Percentiles rank a stretch among this genome's conserved stretches.
Conservation (phyloP, 2,329 filamentous ascomycete species). For the Stagonosporopsis rhizophila region DNA sequence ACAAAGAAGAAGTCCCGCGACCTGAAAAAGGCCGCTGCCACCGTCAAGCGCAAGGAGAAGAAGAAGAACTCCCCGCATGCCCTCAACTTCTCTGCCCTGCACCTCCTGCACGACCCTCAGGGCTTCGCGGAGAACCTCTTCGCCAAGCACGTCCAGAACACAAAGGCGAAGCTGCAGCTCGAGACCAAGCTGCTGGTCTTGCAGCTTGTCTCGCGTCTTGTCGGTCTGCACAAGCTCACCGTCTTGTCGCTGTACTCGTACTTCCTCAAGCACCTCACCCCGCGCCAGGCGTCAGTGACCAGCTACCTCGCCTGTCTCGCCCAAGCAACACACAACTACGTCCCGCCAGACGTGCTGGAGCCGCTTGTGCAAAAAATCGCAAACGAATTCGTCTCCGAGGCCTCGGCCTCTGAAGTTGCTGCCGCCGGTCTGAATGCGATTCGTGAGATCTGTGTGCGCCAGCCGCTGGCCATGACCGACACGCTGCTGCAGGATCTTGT, state of each 20-base stretch:
- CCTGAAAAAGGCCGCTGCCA: conserved; percentile 81
- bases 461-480: conserved; percentile 95
- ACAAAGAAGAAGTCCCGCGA: conserved; percentile 83
- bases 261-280: conserved; percentile 89
- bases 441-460: conserved; percentile 88
- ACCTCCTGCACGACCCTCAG: conserved; percentile 92
- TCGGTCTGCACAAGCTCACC: conserved; percentile 91
- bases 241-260: conserved; percentile 93
- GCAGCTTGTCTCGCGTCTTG: conserved; percentile 87
- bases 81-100: conserved; percentile 94
- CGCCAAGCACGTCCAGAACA: conserved; percentile 86
- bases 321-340: conserved; percentile 87
- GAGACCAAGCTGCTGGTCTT: conserved; percentile 91
- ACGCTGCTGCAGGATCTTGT: conserved; percentile 95
- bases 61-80: conserved; percentile 88
- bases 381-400: conserved; percentile 97
- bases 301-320: conserved; percentile 92
- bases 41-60: conserved; percentile 78
- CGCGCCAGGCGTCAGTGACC: conserved; percentile 86
- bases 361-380: conserved; percentile 94
- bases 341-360: conserved; percentile 91
- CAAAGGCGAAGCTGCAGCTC: conserved; percentile 82
- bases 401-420: conserved; percentile 86
- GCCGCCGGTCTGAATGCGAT: conserved; percentile 94
- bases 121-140: conserved; percentile 91